Conservation (phyloP, 2,329 filamentous ascomycete species). For the Mariannaea sp. region DNA sequence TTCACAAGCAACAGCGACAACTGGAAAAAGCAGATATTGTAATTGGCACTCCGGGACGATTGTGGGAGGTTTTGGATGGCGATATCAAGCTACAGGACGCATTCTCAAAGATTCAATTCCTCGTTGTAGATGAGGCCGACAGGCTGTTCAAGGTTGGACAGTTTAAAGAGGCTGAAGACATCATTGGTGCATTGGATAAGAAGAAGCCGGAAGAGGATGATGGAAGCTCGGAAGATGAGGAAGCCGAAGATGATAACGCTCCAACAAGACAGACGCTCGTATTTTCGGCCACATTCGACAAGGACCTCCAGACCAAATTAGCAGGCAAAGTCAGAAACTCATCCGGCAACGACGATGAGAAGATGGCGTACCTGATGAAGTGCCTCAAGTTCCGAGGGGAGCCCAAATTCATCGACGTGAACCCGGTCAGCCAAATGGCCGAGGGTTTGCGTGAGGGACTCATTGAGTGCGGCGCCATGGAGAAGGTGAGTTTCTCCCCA, state of each 20-base stretch:
- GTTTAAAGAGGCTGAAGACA: constrained; percentile 92
- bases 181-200: constrained; percentile 78
- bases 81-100: constrained; percentile 70
- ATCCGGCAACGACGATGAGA: constrained; percentile 71
- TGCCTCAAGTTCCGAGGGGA: constrained; percentile 86
- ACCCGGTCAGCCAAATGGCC: constrained; percentile 89
- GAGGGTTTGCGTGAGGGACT: constrained; percentile 83
- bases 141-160: constrained; percentile 88
- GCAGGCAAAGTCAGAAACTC: constrained; percentile 47
- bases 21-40: constrained; percentile 86
- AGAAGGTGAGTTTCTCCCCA: constrained; percentile 72
- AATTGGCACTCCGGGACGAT: constrained; percentile 86
- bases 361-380: constrained; percentile 90
- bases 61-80: constrained; percentile 91
- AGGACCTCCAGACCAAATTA: constrained; percentile 87
- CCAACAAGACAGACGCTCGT: constrained; percentile 84
- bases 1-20: constrained; percentile 93
- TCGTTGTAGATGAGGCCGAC: constrained; percentile 95
- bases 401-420: constrained; percentile 90
- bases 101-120: constrained; percentile 75
- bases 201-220: constrained; percentile 65
- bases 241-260: constrained; percentile 51
- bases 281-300: constrained; percentile 96
- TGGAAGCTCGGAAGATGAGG: constrained; percentile 56
- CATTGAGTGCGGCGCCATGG: constrained; percentile 88